Conservation (phyloP, 208 protist genomes). For the Strigomonas culicis region DNA sequence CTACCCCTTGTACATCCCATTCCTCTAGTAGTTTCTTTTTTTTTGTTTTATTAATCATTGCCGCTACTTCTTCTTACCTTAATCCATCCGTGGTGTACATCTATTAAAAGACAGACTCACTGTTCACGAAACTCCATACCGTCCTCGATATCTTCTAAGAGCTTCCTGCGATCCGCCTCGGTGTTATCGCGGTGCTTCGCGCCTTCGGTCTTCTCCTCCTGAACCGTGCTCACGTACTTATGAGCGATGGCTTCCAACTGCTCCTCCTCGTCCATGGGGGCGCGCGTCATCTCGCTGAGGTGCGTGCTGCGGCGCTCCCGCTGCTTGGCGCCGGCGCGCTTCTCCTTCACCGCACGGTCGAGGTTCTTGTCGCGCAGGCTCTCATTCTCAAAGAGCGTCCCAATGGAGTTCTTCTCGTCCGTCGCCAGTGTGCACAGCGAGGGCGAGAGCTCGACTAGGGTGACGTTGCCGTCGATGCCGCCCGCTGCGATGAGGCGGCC, state of each 20-base stretch:
- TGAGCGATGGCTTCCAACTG: slow-evolving; percentile 46
- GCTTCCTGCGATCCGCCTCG: slow-evolving; percentile 44
- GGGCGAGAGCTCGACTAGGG: slow-evolving; percentile 91
- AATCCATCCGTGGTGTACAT: neutral
- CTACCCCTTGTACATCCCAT: neutral
- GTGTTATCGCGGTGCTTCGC: slow-evolving; percentile 29
- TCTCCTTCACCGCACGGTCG: slow-evolving; percentile 84
- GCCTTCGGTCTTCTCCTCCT: slow-evolving; percentile 38
- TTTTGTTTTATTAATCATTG: slow-evolving; percentile 2
- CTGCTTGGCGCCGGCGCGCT: slow-evolving; percentile 58
- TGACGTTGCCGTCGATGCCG: slow-evolving; percentile 92
- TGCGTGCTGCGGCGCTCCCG: slow-evolving; percentile 69
- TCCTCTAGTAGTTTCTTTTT: neutral
- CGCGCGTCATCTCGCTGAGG: slow-evolving; percentile 31
- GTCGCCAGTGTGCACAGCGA: slow-evolving; percentile 74
- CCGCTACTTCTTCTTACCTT: slow-evolving; percentile 1
- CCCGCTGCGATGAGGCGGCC: slow-evolving; percentile 88
- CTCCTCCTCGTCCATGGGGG: slow-evolving; percentile 25
- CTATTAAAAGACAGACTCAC: neutral
- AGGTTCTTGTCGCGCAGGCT: slow-evolving; percentile 93
- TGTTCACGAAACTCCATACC: slow-evolving; percentile 60
- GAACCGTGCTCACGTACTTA: slow-evolving; percentile 51
- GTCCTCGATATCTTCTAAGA: slow-evolving; percentile 79
- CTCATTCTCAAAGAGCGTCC: slow-evolving; percentile 92
- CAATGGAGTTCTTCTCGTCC: slow-evolving; percentile 90